These are phyloP conservation scores for Botrytis tulipae DNA, from an alignment of 2,329 filamentous ascomycete species.

Conservation along the genomic window DNA sequence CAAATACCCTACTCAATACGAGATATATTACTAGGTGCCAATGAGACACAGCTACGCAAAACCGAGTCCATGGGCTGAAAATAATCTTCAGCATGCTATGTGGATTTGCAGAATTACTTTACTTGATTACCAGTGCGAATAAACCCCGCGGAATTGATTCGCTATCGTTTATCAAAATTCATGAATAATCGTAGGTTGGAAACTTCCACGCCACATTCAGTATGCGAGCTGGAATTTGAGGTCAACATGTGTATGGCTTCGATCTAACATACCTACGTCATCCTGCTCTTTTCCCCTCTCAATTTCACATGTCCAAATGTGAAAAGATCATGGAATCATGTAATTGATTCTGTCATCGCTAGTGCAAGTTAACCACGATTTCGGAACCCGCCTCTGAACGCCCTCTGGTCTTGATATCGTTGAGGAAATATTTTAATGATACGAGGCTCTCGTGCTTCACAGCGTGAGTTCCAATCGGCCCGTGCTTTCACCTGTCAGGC, in stretches of 20 bases:
- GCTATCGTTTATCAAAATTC: background rate
- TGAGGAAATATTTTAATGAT: background rate
- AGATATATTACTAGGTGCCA: background rate
- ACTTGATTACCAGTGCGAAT: background rate
- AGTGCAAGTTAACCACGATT: slow-evolving; percentile 1
- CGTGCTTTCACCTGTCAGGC: slow-evolving; percentile 4
- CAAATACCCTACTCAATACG: slow-evolving; percentile 5
- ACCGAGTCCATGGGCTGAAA: slow-evolving; percentile 17
- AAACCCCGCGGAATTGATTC: background rate
- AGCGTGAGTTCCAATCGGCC: slow-evolving; percentile 11
- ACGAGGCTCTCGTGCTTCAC: slow-evolving; percentile 10
- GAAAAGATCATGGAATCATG: background rate
- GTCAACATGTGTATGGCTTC: background rate
- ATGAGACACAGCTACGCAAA: background rate
- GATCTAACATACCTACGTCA: background rate
- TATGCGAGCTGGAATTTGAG: background rate
- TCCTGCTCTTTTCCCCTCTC: background rate
- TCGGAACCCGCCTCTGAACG: background rate
- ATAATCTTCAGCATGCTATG: background rate
- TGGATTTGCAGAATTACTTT: background rate
- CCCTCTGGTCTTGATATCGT: background rate
- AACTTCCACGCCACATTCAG: background rate
- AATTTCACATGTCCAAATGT: background rate
- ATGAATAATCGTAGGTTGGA: background rate
- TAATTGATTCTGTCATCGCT: background rate